Evolutionary conservation across 2,329 filamentous ascomycete species (phyloP), one percentile per base, ranked within the genome.

Genomic region (Exophiala sp.): DNA sequence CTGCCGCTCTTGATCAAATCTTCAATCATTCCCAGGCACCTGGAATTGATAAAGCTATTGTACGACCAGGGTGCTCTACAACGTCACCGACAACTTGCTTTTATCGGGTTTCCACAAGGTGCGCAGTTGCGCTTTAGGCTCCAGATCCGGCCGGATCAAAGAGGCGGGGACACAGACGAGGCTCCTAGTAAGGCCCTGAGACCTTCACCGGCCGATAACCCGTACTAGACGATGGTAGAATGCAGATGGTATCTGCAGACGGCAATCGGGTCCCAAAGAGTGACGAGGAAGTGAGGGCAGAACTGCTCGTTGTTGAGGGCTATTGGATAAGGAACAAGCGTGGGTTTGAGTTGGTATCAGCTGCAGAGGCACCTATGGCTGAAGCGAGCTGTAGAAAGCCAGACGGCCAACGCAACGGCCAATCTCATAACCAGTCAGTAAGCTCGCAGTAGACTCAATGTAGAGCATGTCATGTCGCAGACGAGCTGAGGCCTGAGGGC

Each of bases 361-460:
- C 21, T 29, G 30, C 35, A 34, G 29, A 30, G 43, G 42, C 38
- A n/a, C 46, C 44, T 54, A 43, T 57, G 54, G 54, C 51, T 52
- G 54, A 29, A 47, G 48, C 32, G 34, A 52, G 48, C 39, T 50
- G 48, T 38, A 41, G 43, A 40, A 41, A 45, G 48, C 48, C 54
- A 57, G 29, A 48, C 51, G 43, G 47, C 54, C 54, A 52, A 19
- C 46, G 34, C 47, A 43, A 46, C 44, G 54, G 44, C 54, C 50
- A 56, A 53, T 56, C 50, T 56, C 40, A 49, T 32, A 50, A 22
- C 49, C 53, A 50, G 46, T 52, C 41, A 50, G 52, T 51, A 48
- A 46, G 45, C 41, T 42, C 37, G 37, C 41, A 38, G 39, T 27
- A 21, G 43, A 44, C 37, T 38, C 29, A 32, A 41, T 29, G 48